Evolutionary conservation across 1,139 yeast genomes (phyloP), one percentile per base, ranked within the genome.

Genomic region (Taphrina communis): DNA sequence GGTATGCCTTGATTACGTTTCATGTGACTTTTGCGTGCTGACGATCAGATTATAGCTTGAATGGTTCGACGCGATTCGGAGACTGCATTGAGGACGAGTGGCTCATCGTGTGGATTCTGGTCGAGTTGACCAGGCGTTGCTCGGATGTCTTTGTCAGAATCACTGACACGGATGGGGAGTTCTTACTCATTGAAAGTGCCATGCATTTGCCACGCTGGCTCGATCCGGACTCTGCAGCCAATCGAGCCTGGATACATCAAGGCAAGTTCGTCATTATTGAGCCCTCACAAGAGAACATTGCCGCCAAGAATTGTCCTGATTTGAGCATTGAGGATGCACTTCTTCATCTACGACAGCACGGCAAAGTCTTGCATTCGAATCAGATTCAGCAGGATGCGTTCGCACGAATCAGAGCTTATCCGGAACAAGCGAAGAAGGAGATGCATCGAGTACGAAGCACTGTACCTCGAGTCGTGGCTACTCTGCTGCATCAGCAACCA

Each of bases 91-190:
- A 77, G 42, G 88, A 86, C 73, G 84, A 83, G 70, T 79, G 83
- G 81, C 75, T 85, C 5, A 73, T 85, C 7, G 76, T 82, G 0
- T 78, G 79, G 31, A 65, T 86, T 1, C 76, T 86, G 17, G 75
- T 76, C 66, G 76, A 79, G 41, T 78, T 84, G 67, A 76, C 81
- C 6, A 74, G 76, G 31, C 71, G 74, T 42, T 76, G 77, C 44
- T 73, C 75, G 2, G 78, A 83, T 66, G 72, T 84, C 1, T 84
- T 78, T 73, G 78, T 86, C 9, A 85, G 73, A 31, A 72, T 84
- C 0, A 79, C 80, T 72, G 89, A 87, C 74, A 81, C 83, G 0
- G 88, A 84, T 63, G 85, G 86, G 2, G 91, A 88, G 71, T 82
- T 85, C 61, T 69, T 87, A 4, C 75, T 87, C 65, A 81, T 84